Base-by-base conservation (phyloP, 805 yeast genomes). In the Phaffomyces thermotolerans region DNA sequence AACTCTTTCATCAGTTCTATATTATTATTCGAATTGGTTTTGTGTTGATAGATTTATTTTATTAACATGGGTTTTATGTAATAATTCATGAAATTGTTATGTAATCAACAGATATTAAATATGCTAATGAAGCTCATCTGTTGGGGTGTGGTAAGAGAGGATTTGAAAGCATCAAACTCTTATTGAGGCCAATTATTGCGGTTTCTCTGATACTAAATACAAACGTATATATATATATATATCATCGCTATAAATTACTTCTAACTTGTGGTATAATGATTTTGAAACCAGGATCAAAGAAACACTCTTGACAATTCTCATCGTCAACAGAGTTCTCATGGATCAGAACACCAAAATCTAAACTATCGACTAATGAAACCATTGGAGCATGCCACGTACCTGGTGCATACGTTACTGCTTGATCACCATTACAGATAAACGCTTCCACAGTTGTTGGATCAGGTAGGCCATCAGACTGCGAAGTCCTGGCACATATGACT, bases 381-480 rank as follows among this genome's bases (percentile, higher is more conserved):
- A 90, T 90, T 4, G 98, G 97, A 0, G 97, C 95, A 60, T 90
- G 98, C 98, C 98, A 90, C 5, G 82, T 76, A 6, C 71, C 73
- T 8, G 74, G 76, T 0, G 89, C 95, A 60, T 89, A 89, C 0
- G 96, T 90, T 4, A 90, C 88, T 0, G 95, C 85, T 57, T 89
- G 96, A 59, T 85, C 81, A 0, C 95, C 96, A 43, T 66, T 72
- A 51, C 90, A 86, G 6, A 78, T 51, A 54, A 89, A 90, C 0
- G 95, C 95, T 50, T 68, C 72, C 10, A 81, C 54, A 0, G 75
- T 64, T 2, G 64, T 52, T n/a, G 76, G 72, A 52, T 84, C 85
- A 0, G 96, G 96, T 36, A 79, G 60, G 3, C 67, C 66, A 7
- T 52, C 68, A 20, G 22, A 20, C 5, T 62, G 71, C 52, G 45